These are phyloP conservation scores for Sugiyamaella lignohabitans DNA, from an alignment of 805 yeast genomes.

Conservation along the genomic window DNA sequence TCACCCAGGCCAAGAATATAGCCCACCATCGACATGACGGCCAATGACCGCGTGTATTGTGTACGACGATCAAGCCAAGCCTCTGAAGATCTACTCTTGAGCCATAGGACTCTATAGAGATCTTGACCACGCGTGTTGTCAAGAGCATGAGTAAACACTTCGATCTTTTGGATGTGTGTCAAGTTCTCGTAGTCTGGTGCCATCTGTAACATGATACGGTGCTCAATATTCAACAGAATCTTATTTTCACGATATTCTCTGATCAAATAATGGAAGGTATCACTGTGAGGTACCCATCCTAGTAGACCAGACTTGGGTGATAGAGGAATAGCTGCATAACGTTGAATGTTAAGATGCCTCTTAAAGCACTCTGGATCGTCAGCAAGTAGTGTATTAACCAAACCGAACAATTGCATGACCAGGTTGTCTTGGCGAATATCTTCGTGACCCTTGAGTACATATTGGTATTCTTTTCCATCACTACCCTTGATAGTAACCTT, in stretches of 20 bases:
- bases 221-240: constrained; percentile 85
- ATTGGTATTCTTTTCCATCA: constrained; percentile 87
- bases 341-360: constrained; percentile 88
- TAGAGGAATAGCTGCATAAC: constrained; percentile 87
- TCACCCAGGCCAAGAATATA: constrained; percentile 95
- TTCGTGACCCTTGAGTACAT: constrained; percentile 87
- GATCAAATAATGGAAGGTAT: constrained; percentile 89
- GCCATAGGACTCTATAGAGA: constrained; percentile 90
- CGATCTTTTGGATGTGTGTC: constrained; percentile 86
- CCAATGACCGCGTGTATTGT: constrained; percentile 89
- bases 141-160: constrained; percentile 91
- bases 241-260: constrained; percentile 90
- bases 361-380: constrained; percentile 95
- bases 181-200: constrained; percentile 92
- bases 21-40: constrained; percentile 99
- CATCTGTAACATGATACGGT: constrained; percentile 94
- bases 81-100: constrained; percentile 91
- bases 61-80: constrained; percentile 98
- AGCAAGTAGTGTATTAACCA: constrained; percentile 81
- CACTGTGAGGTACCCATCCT: constrained; percentile 97
- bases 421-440: constrained; percentile 95
- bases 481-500: constrained; percentile 72
- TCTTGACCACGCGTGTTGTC: constrained; percentile 97
- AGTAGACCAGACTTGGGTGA: constrained; percentile 95
- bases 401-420: constrained; percentile 95